Evolutionary conservation across 768 basidiomycete genomes (phyloP).

Genomic region (Termitomyces sp.): DNA sequence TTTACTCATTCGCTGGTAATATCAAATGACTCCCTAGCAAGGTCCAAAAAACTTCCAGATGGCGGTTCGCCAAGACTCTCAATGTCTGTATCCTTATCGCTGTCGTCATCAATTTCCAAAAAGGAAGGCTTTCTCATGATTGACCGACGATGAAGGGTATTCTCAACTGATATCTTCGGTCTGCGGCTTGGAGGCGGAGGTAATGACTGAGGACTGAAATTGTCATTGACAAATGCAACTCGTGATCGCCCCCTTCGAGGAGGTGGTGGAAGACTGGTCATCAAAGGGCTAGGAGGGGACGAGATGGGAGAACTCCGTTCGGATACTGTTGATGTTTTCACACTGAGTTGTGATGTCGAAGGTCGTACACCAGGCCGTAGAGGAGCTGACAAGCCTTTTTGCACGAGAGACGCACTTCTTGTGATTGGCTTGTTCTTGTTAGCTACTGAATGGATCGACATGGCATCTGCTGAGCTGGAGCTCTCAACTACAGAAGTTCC

Average conservation of each 20-base stretch:
- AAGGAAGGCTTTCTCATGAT: conserved; percentile 71
- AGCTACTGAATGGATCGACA: conserved; percentile 16
- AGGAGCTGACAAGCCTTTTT: conserved; percentile 18
- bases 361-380: conserved; percentile 25
- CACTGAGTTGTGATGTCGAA: conserved; percentile 32
- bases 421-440: conserved; percentile 10
- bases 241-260: conserved; percentile 42
- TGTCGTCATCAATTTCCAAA: conserved; percentile 57
- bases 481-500: conserved; percentile 18
- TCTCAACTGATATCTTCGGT: conserved; percentile 35
- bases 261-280: conserved; percentile 52
- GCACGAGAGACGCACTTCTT: conserved; percentile 19
- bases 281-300: conserved; percentile 22
- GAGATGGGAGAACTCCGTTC: conserved; percentile 11
- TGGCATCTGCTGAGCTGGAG: conserved; percentile 21
- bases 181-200: conserved; percentile 31
- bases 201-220: conserved; percentile 19
- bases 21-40: conserved; percentile 52
- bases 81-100: conserved; percentile 28
- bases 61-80: conserved; percentile 20
- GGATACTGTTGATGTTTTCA: conserved; percentile 23
- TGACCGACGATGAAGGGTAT: conserved; percentile 42
- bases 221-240: conserved; percentile 18
- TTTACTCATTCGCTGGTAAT: conserved; percentile 25
- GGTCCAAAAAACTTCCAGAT: conserved; percentile 47